Evolutionary conservation across 257 asterid species (phyloP).

Genomic region (Handroanthus guayacan): DNA sequence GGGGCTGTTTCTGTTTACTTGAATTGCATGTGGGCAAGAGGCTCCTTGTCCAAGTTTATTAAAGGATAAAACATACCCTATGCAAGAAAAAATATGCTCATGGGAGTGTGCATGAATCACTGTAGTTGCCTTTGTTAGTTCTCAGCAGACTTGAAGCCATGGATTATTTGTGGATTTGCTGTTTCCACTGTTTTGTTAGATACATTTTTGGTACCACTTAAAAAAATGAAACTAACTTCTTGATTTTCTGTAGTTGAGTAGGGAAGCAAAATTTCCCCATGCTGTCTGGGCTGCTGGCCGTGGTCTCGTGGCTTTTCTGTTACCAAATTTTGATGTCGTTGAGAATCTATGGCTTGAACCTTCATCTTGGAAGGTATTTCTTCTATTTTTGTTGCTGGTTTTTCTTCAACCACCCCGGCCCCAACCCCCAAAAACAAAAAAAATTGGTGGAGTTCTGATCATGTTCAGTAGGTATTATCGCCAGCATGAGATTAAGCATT

Average conservation of each 20-base stretch:
- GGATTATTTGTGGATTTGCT: conserved; percentile 7
- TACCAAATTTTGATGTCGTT: conserved; percentile 89
- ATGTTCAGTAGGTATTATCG: conserved; percentile 15
- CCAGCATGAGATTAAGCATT: conserved; percentile 11
- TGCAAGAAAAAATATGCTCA: neutral
- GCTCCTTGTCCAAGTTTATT: conserved; percentile 19
- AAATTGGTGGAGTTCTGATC: conserved; percentile 7
- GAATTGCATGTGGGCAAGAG: neutral
- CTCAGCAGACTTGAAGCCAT: neutral
- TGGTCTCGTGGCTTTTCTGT: conserved; percentile 82
- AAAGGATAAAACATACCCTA: neutral
- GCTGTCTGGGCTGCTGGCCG: conserved; percentile 99
- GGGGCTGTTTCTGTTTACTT: conserved; percentile 1
- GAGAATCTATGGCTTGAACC: conserved; percentile 96
- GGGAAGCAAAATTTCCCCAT: conserved; percentile 89
- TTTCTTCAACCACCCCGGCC: too few species aligned
- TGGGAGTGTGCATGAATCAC: neutral
- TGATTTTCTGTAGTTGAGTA: conserved; percentile 69
- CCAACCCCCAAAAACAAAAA: too few species aligned
- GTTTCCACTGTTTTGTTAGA: conserved; percentile 14
- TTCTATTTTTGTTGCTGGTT: conserved; percentile 35
- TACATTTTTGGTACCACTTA: neutral
- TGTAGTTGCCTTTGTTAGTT: neutral
- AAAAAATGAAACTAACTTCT: conserved; percentile 25
- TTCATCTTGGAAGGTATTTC: conserved; percentile 89